Evolutionary conservation across 1,284 basidiomycete species (phyloP), one percentile per base, ranked within the genome.

Genomic region (Austropuccinia psidii): DNA sequence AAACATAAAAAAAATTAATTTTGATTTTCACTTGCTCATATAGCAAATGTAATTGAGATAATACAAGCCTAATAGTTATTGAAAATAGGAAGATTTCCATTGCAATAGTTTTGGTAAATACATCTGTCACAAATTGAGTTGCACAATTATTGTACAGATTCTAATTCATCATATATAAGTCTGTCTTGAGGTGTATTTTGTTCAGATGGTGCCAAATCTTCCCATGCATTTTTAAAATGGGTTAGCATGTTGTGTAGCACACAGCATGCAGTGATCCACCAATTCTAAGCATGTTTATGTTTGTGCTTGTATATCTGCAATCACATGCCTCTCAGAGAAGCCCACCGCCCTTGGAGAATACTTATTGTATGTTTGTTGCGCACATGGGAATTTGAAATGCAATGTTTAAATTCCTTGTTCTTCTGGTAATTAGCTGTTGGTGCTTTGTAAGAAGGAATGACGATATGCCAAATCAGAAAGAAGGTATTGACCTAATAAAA

Each of bases 351-450:
- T 49, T 64, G 43, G 19, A 64, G 41, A 27, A 50, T n/a, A 11
- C 31, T 27, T 27, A 64, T 64, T 2, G 41, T 29, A 24, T 64
- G 41, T 49, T 64, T n/a, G 21, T 64, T 64, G 13, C 13, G 39
- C 2, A 64, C 61, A 15, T 43, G 41, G 9, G 45, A 45, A 15
- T 64, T 64, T 11, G 61, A 39, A 45, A 64, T 29, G 21, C 61
- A 64, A 49, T 64, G 49, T n/a, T 64, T 64, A 27, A 64, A 64
- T 15, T 64, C 61, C 15, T 8, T 7, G 45, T 64, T 64, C 6
- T 3, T 6, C 1, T 8, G 11, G 11, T 43, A 4, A n/a, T 47
- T 47, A 19, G 41, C 19, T 1, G 61, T 43, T 7, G 39, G 61
- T 21, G 24, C 41, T 43, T 64, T 64, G 41, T 47, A 64, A 6